A percentile compares a stretch with the other conserved stretches of the same genome.
Evolutionary conservation across 306 rosid species (phyloP).

Genomic region (Abrus precatorius): DNA sequence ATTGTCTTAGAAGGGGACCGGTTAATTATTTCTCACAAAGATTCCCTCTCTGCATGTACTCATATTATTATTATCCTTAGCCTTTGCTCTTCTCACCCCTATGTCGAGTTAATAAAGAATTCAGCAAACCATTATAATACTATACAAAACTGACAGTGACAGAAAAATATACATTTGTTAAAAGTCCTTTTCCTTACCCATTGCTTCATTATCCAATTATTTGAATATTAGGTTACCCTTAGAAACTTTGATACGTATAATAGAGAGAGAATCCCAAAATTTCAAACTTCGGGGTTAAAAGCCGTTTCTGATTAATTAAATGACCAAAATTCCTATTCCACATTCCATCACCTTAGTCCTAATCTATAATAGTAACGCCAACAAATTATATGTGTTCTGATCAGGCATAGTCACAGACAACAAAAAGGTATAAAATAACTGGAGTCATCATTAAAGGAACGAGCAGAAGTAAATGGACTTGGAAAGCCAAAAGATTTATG

Average conservation of each 20-base stretch:
- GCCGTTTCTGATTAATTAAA: slow-evolving; percentile 30
- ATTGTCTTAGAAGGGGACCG: slow-evolving; percentile 50
- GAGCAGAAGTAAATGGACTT: slow-evolving; percentile 45
- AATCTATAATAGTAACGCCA: slow-evolving; percentile 44
- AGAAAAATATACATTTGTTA: slow-evolving; percentile 47
- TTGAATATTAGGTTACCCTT: slow-evolving; percentile 48
- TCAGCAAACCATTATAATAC: slow-evolving; percentile 45
- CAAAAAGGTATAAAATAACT: slow-evolving; percentile 47
- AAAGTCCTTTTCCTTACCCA: slow-evolving; percentile 56
- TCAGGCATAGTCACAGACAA: slow-evolving; percentile 21
- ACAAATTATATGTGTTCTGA: slow-evolving; percentile 27
- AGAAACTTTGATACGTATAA: slow-evolving; percentile 52
- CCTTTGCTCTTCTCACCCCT: slow-evolving; percentile 41
- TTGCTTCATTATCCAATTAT: slow-evolving; percentile 48
- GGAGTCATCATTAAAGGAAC: slow-evolving; percentile 49
- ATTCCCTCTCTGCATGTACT: slow-evolving; percentile 50
- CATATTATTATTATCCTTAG: slow-evolving; percentile 23
- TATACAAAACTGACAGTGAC: slow-evolving; percentile 41
- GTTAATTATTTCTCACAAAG: slow-evolving; percentile 56
- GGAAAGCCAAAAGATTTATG: slow-evolving; percentile 42
- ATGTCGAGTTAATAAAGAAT: slow-evolving; percentile 29
- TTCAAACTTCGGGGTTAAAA: slow-evolving; percentile 46
- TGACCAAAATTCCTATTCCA: slow-evolving; percentile 27
- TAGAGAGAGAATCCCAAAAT: slow-evolving; percentile 41
- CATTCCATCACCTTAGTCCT: slow-evolving; percentile 38